These are phyloP conservation scores for Colletotrichum paranaense DNA, from an alignment of 2,329 filamentous ascomycete species.

Conservation along the genomic window DNA sequence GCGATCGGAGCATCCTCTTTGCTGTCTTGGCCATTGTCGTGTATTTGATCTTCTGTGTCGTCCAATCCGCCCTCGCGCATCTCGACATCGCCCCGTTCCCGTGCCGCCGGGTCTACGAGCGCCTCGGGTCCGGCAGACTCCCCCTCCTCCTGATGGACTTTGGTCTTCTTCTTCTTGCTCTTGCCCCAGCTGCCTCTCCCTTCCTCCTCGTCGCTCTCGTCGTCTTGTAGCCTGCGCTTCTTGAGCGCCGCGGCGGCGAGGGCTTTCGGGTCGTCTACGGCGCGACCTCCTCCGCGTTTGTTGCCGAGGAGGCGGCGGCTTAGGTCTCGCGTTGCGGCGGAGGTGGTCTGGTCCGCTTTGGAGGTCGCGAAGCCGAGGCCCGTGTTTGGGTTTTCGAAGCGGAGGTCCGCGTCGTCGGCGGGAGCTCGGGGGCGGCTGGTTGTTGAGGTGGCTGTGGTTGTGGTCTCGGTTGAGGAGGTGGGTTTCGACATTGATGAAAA, in stretches of 20 bases:
- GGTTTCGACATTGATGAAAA: slow-evolving; percentile 37
- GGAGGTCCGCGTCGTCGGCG: slow-evolving; percentile 33
- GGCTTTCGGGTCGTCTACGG: slow-evolving; percentile 27
- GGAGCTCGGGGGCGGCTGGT: background rate
- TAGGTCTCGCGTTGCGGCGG: slow-evolving; percentile 43
- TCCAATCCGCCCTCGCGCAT: background rate
- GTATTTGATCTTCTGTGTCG: background rate
- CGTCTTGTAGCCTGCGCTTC: slow-evolving; percentile 30
- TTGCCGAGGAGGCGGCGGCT: slow-evolving; percentile 44
- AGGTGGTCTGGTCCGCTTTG: slow-evolving; percentile 40
- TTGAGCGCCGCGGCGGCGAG: slow-evolving; percentile 14
- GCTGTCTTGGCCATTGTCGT: background rate
- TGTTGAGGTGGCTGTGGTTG: background rate
- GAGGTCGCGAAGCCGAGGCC: slow-evolving; percentile 53
- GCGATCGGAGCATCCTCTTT: background rate
- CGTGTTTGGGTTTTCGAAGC: slow-evolving; percentile 45
- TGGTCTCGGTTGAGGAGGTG: background rate
- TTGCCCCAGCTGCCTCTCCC: slow-evolving; percentile 52
- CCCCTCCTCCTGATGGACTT: slow-evolving; percentile 29
- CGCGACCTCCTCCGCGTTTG: slow-evolving; percentile 14
- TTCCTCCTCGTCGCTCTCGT: slow-evolving; percentile 47
- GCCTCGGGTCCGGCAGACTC: background rate
- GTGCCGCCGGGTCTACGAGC: background rate
- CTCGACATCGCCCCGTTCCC: background rate
- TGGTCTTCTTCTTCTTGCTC: slow-evolving; percentile 47